Conservation (phyloP, 179 eudicot species). For the Carnegiea gigantea region DNA sequence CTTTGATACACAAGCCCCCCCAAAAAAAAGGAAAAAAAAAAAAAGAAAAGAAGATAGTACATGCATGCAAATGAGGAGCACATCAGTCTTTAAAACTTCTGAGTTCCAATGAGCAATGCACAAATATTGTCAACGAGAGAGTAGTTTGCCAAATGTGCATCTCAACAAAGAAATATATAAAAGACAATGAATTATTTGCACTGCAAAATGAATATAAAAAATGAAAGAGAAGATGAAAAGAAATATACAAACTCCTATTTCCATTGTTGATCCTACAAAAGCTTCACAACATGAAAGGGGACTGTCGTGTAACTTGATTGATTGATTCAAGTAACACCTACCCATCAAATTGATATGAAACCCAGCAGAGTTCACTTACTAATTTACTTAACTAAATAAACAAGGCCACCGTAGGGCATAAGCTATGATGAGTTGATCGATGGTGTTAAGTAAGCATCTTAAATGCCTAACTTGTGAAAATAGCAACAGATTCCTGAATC, state of each 20-base stretch:
- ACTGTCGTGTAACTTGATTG: background rate
- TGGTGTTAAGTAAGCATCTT: too few relatives aligned
- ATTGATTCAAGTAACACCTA: background rate
- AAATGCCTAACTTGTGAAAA: background rate
- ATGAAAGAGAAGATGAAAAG: too few relatives aligned
- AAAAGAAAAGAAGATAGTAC: background rate
- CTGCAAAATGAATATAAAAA: too few relatives aligned
- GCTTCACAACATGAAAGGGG: background rate
- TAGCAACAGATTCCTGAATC: background rate
- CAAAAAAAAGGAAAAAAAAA: too few relatives aligned
- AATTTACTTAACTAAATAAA: background rate
- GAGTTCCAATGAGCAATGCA: background rate
- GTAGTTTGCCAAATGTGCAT: background rate
- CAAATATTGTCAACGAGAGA: background rate
- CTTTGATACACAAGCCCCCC: slow-evolving; percentile 6
- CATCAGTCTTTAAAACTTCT: background rate
- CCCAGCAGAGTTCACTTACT: too few relatives aligned
- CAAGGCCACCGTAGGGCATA: background rate
- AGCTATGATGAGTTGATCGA: background rate
- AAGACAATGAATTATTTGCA: too few relatives aligned
- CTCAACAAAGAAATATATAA: background rate
- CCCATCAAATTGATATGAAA: background rate
- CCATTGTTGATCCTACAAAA: background rate
- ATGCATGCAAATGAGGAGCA: background rate
- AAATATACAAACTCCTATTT: background rate